These are phyloP conservation scores for Jatropha podagrica DNA, from an alignment of 441 rosid genomes.

Conservation along the genomic window DNA sequence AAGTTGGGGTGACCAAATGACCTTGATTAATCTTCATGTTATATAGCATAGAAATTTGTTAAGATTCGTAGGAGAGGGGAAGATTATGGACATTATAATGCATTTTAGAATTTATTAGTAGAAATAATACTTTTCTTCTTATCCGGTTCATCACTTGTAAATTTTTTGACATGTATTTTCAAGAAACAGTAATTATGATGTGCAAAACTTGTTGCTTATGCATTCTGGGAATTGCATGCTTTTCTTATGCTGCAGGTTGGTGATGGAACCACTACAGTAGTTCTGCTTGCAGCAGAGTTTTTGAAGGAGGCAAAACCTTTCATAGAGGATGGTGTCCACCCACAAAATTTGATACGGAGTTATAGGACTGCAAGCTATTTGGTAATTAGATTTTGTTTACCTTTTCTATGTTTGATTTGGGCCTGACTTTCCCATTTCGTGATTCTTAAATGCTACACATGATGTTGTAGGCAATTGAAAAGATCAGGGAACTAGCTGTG, in stretches of 20 bases:
- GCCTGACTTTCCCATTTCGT: neutral
- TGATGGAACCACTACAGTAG: slow-evolving; percentile 99
- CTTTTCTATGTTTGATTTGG: neutral
- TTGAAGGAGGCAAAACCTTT: slow-evolving; percentile 97
- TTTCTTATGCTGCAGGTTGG: slow-evolving; percentile 59
- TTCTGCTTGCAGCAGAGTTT: slow-evolving; percentile 91
- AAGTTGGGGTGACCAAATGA: neutral
- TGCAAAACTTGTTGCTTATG: neutral
- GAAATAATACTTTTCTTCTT: no score
- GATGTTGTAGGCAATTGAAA: slow-evolving; percentile 67
- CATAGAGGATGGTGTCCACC: slow-evolving; percentile 93
- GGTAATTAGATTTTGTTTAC: slow-evolving; percentile 30
- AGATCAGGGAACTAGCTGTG: slow-evolving; percentile 74
- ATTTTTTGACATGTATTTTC: neutral
- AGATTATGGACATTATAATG: neutral
- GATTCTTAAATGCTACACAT: neutral
- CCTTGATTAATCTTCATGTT: neutral
- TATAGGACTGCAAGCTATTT: slow-evolving; percentile 74
- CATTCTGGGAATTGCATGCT: slow-evolving; percentile 2
- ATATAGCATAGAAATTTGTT: neutral
- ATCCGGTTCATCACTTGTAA: neutral
- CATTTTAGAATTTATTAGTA: neutral
- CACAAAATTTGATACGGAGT: slow-evolving; percentile 90
- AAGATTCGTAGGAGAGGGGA: neutral
- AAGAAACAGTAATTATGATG: neutral